These are phyloP conservation scores for Psilocybe cyanescens DNA, from an alignment of 768 basidiomycete species.

Conservation along the genomic window DNA sequence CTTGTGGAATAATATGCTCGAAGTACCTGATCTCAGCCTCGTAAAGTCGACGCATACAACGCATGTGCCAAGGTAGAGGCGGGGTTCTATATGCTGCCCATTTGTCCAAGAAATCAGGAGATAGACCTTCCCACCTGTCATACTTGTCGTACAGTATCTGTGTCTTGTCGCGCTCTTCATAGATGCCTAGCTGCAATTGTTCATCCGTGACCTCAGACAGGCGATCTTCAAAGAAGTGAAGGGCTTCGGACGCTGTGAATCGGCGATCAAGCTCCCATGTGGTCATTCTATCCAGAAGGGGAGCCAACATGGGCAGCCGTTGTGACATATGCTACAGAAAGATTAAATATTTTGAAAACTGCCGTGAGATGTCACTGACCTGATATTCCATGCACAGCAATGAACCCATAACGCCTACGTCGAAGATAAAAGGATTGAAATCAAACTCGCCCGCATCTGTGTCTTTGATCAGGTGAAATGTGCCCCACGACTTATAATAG, in stretches of 20 bases:
- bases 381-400: slow-evolving; percentile 8
- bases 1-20: too few species aligned
- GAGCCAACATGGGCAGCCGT: slow-evolving; percentile 28
- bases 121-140: slow-evolving; percentile 23
- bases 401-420: slow-evolving; percentile 24
- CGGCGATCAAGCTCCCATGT: slow-evolving; percentile 24
- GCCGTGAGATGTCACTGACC: slow-evolving; percentile 2
- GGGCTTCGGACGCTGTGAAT: neutral
- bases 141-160: neutral
- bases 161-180: neutral
- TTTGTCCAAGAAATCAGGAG: slow-evolving; percentile 15
- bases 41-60: slow-evolving; percentile 6
- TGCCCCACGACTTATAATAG: slow-evolving; percentile 22
- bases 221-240: slow-evolving; percentile 25
- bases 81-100: slow-evolving; percentile 22
- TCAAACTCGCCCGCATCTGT: slow-evolving; percentile 13
- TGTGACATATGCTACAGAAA: slow-evolving; percentile 20
- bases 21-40: neutral
- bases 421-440: slow-evolving; percentile 9
- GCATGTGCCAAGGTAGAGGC: slow-evolving; percentile 3
- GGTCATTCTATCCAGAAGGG: slow-evolving; percentile 30
- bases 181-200: neutral
- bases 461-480: slow-evolving; percentile 18
- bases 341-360: too few species aligned
- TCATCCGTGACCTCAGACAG: neutral